Base-by-base conservation (phyloP, 2,329 filamentous ascomycete species). In the Coleophoma eucalyptorum region DNA sequence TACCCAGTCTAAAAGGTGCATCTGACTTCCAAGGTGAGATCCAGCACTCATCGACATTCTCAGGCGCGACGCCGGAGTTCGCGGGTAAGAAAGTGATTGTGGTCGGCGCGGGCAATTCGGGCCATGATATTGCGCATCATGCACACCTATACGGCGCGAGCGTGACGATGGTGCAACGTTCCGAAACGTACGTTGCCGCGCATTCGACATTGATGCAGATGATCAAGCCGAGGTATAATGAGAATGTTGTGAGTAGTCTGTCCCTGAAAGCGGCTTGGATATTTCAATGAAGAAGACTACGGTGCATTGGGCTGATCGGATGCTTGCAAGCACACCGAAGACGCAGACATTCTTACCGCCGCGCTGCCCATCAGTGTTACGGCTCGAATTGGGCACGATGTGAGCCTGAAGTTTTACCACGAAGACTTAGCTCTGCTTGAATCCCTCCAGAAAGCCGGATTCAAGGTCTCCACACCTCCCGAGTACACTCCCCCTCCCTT, bases 91-190 rank as follows among this genome's bases (percentile, higher is more conserved):
- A 79, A 55, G 84, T 80, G 0, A 68, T 87, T 2, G 78, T 89
- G 0, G 73, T 89, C 0, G 86, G 85, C 2, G 81, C 80, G 1
- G 85, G 83, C 63, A 88, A 86, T 65, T 86, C 81, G 0, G 81
- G 73, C 5, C 81, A 86, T 57, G 84, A 87, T 55, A 87, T 87
- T 50, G 78, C 81, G 0, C 82, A 86, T 47, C 81, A 87, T 55
- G 86, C 76, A 58, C 73, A 78, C 32, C 81, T 86, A 57, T 79
- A 81, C 49, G 85, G 85, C 0, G 83, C 82, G 54, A 71, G 79
- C 2, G 77, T 87, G 2, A 89, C 84, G 0, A 82, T 89, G 63
- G 76, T 89, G 0, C 86, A 89, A 65, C 76, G 86, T 3, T 81
- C 79, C 2, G 79, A 75, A 13, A 88, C 86, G 0, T 80, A 77